phyloP scores from a whole-genome alignment of 2,329 filamentous ascomycete genomes.

The Aureobasidium leucospermi region DNA sequence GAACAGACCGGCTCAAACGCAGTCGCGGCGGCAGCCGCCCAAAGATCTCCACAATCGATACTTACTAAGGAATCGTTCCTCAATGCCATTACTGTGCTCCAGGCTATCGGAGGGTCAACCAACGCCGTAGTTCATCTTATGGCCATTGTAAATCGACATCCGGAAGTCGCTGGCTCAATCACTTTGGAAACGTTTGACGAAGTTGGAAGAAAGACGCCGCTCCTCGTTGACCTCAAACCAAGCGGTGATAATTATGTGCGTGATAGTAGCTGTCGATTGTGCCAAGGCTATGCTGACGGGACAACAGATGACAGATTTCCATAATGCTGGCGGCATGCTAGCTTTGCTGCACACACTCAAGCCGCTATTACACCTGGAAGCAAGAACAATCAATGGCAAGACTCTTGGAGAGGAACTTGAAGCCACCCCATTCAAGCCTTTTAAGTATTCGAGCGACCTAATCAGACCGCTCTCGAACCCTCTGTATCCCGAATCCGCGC shows the following conservation, averaged over 20 bases:
- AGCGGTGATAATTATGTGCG: slow-evolving; percentile 38
- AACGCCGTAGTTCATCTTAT: slow-evolving; percentile 39
- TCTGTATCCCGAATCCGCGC: slow-evolving; percentile 38
- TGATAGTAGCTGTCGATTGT: not conserved
- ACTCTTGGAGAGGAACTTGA: slow-evolving; percentile 42
- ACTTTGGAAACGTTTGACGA: slow-evolving; percentile 42
- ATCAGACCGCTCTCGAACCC: slow-evolving; percentile 40
- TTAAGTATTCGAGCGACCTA: slow-evolving; percentile 35
- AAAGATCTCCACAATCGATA: slow-evolving; percentile 37
- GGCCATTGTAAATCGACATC: slow-evolving; percentile 44
- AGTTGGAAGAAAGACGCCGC: slow-evolving; percentile 39
- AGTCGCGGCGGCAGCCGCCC: slow-evolving; percentile 33
- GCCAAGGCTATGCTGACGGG: not conserved
- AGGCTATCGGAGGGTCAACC: slow-evolving; percentile 39
- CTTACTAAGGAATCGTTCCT: slow-evolving; percentile 42
- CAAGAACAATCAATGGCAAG: slow-evolving; percentile 40
- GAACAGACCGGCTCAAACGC: slow-evolving; percentile 47
- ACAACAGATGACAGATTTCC: slow-evolving; percentile 43
- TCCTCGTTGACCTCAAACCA: slow-evolving; percentile 46
- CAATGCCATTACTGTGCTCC: slow-evolving; percentile 39
- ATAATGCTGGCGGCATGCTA: slow-evolving; percentile 46
- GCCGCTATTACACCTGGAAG: slow-evolving; percentile 40
- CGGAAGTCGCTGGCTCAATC: slow-evolving; percentile 38
- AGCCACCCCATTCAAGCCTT: slow-evolving; percentile 34
- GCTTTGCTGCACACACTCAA: slow-evolving; percentile 40